Percentiles rank a stretch among this genome's conserved stretches.
Evolutionary conservation across 208 protist genomes (phyloP).

Genomic region (Acanthamoeba castellanii): DNA sequence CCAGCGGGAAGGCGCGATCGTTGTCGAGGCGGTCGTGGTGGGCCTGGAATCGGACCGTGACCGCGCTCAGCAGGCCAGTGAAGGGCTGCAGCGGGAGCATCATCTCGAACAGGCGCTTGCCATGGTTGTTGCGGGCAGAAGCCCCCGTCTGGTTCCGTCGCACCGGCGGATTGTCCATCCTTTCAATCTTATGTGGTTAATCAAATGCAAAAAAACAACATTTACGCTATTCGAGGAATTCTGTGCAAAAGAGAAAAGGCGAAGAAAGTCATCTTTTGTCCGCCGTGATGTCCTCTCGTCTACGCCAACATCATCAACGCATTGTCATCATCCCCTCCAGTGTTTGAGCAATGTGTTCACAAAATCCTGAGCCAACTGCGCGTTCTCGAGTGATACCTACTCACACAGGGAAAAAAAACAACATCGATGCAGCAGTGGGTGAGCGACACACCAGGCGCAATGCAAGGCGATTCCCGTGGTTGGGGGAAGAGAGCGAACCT

Average conservation of each 20-base stretch:
- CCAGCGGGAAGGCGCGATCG: not conserved
- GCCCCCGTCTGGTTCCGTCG: not conserved
- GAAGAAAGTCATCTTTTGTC: not conserved
- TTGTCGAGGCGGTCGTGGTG: slow-evolving; percentile 32
- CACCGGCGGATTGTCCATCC: too few species aligned
- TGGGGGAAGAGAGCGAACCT: not conserved
- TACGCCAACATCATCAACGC: not conserved
- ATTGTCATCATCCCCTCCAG: not conserved
- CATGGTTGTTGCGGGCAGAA: not conserved
- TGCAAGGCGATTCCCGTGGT: too few species aligned
- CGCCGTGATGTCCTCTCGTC: not conserved
- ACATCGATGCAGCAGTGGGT: too few species aligned
- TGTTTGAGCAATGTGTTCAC: not conserved
- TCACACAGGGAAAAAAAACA: not conserved
- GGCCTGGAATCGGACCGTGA: slow-evolving; percentile 19
- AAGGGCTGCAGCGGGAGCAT: slow-evolving; percentile 32
- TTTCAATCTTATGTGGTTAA: too few species aligned
- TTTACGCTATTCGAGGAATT: too few species aligned
- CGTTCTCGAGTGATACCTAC: slow-evolving; percentile 37
- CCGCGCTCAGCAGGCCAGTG: slow-evolving; percentile 22
- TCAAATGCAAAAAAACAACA: too few species aligned
- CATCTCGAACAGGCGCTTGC: slow-evolving; percentile 35
- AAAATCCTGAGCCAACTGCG: slow-evolving; percentile 13
- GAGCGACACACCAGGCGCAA: not conserved
- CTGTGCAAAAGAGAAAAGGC: not conserved